Conservation (phyloP, 352 stramenopile species). For the Phytophthora nicotianae region DNA sequence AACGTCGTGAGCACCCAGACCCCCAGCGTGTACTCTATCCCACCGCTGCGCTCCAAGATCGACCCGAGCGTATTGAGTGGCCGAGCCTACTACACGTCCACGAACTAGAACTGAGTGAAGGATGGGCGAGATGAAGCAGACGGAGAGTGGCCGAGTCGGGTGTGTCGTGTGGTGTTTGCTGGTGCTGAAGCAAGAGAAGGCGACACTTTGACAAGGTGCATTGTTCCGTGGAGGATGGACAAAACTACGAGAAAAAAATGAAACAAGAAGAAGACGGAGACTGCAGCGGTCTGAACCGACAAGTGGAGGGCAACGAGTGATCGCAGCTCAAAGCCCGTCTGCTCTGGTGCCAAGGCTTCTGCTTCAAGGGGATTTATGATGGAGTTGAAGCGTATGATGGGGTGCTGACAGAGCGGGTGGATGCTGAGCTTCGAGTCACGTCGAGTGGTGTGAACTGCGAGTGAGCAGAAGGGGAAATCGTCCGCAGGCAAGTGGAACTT, state of each 20-base stretch:
- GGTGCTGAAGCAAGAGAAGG: conserved; percentile 30
- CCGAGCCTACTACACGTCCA: conserved; percentile 52
- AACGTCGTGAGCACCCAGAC: conserved; percentile 49
- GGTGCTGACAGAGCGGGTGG: conserved; percentile 21
- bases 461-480: conserved; percentile 26
- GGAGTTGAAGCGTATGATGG: conserved; percentile 20
- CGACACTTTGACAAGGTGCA: conserved; percentile 5
- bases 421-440: conserved; percentile 29
- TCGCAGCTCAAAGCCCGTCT: conserved; percentile 32
- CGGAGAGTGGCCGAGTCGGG: conserved; percentile 10
- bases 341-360: conserved; percentile 20
- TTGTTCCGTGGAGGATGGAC: conserved; percentile 25
- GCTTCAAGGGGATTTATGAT: conserved; percentile 33
- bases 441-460: conserved; percentile 31
- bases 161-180: conserved; percentile 32
- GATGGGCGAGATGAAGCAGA: conserved; percentile 21
- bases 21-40: conserved; percentile 58
- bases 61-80: conserved; percentile 65
- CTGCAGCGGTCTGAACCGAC: conserved; percentile 34
- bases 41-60: conserved; percentile 81
- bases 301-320: conserved; percentile 32
- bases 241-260: conserved; percentile 39
- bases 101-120: conserved; percentile 43
- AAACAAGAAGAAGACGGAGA: conserved; percentile 37
- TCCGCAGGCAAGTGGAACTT: conserved; percentile 55